Percentiles rank a stretch among this genome's conserved stretches.
phyloP scores from a whole-genome alignment of 495 filamentous ascomycete species.

The Oleoguttula mirabilis region DNA sequence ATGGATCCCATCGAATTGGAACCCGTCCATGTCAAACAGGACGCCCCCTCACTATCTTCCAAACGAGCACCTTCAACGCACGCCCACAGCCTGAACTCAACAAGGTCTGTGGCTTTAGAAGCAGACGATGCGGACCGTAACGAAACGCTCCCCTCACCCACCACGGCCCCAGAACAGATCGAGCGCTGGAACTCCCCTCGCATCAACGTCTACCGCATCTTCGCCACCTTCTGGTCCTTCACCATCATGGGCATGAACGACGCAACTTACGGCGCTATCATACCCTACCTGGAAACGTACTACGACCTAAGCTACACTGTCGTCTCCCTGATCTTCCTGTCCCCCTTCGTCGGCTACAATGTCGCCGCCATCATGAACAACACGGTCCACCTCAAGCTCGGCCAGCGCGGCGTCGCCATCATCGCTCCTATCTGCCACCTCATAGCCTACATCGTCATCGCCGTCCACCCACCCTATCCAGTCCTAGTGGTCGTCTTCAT shows the following conservation, averaged over 20 bases:
- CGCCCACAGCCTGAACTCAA: constrained; percentile 1
- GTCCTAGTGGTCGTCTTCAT: constrained; percentile 46
- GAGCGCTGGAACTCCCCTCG: constrained; percentile 60
- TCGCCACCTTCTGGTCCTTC: constrained; percentile 61
- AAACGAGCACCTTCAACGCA: constrained; percentile 2
- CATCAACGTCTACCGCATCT: constrained; percentile 51
- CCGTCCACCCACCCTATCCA: constrained; percentile 47
- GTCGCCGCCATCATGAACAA: constrained; percentile 47
- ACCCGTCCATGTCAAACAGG: constrained; percentile 8
- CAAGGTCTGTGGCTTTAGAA: not conserved
- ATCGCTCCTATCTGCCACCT: constrained; percentile 54
- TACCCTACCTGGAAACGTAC: constrained; percentile 43
- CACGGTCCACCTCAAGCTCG: constrained; percentile 44
- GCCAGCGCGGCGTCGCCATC: constrained; percentile 63
- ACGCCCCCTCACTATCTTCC: constrained; percentile 4
- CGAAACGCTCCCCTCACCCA: constrained; percentile 31
- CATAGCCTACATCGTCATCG: constrained; percentile 49
- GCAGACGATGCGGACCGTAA: constrained; percentile 23
- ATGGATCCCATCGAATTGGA: constrained; percentile 19
- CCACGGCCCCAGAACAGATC: constrained; percentile 22
- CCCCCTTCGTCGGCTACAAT: constrained; percentile 48
- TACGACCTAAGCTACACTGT: constrained; percentile 47
- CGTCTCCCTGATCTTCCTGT: constrained; percentile 53
- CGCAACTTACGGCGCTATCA: constrained; percentile 41
- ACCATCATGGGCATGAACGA: constrained; percentile 74